phyloP scores from a whole-genome alignment of 805 yeast genomes.

The Saccharomycopsis fermentans region DNA sequence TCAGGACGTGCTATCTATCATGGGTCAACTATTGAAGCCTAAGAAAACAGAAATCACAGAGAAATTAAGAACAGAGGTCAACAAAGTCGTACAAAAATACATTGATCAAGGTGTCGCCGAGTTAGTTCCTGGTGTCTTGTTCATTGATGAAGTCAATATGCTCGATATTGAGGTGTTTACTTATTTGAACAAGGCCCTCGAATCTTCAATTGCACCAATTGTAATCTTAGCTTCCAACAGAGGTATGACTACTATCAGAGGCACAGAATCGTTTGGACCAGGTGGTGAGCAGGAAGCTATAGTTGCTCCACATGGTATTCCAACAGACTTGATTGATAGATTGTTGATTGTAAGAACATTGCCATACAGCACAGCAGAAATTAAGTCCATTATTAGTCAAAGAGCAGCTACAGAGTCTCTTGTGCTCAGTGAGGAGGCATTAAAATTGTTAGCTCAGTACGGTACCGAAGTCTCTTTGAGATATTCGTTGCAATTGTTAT shows the following conservation, averaged over 20 bases:
- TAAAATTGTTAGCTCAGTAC: conserved; percentile 59
- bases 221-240: conserved; percentile 94
- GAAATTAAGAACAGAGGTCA: conserved; percentile 85
- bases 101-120: conserved; percentile 98
- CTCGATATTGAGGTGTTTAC: conserved; percentile 95
- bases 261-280: conserved; percentile 35
- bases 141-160: conserved; percentile 98
- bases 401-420: conserved; percentile 72
- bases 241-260: conserved; percentile 85
- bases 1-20: conserved; percentile 89
- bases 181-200: conserved; percentile 86
- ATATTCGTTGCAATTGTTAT: conserved; percentile 80
- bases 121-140: conserved; percentile 92
- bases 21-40: conserved; percentile 95
- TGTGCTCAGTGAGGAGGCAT: conserved; percentile 55
- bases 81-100: conserved; percentile 90
- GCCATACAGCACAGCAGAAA: conserved; percentile 79
- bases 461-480: conserved; percentile 78
- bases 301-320: conserved; percentile 91
- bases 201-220: conserved; percentile 84
- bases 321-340: conserved; percentile 89
- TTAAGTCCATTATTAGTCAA: conserved; percentile 69
- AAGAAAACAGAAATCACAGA: conserved; percentile 96
- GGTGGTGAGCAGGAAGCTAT: conserved; percentile 28
- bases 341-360: conserved; percentile 84